Conservation (phyloP, 1,139 yeast genomes). For the Sugiyamaella castrensis region DNA sequence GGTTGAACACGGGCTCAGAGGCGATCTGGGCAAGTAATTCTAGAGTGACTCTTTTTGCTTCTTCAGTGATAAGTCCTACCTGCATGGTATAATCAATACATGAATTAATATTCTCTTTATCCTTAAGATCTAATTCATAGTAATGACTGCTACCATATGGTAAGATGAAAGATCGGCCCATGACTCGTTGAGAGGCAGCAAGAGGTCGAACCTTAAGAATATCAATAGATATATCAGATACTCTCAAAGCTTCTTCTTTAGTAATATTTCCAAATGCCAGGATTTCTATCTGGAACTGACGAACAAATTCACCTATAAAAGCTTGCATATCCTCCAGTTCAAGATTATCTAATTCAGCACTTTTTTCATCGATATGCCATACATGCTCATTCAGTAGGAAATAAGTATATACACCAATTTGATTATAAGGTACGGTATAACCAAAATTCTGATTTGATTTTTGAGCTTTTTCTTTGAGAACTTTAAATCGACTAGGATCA, state of each 20-base stretch:
- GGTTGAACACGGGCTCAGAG: constrained; percentile 85
- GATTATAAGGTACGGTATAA: constrained; percentile 67
- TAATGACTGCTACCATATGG: constrained; percentile 46
- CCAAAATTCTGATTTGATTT: constrained; percentile 69
- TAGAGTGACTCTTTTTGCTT: constrained; percentile 46
- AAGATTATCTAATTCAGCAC: constrained; percentile 49
- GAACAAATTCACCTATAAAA: constrained; percentile 46
- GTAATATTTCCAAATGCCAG: constrained; percentile 78
- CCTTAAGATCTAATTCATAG: constrained; percentile 55
- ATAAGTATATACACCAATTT: constrained; percentile 61
- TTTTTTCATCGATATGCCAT: constrained; percentile 62
- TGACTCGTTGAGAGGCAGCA: constrained; percentile 40
- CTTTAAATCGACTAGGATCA: constrained; percentile 53
- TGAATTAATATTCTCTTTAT: constrained; percentile 73
- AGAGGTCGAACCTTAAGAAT: constrained; percentile 36
- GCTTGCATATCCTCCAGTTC: constrained; percentile 49
- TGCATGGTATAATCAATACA: constrained; percentile 79
- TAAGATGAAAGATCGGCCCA: constrained; percentile 51
- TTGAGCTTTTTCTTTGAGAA: constrained; percentile 59
- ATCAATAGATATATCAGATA: constrained; percentile 44
- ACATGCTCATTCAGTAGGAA: constrained; percentile 67
- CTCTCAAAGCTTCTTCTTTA: constrained; percentile 51
- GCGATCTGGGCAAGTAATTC: constrained; percentile 70
- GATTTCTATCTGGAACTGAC: constrained; percentile 59
- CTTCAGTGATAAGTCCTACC: constrained; percentile 50